Conservation (phyloP, 2,329 filamentous ascomycete species). For the Passalora sequoiae region DNA sequence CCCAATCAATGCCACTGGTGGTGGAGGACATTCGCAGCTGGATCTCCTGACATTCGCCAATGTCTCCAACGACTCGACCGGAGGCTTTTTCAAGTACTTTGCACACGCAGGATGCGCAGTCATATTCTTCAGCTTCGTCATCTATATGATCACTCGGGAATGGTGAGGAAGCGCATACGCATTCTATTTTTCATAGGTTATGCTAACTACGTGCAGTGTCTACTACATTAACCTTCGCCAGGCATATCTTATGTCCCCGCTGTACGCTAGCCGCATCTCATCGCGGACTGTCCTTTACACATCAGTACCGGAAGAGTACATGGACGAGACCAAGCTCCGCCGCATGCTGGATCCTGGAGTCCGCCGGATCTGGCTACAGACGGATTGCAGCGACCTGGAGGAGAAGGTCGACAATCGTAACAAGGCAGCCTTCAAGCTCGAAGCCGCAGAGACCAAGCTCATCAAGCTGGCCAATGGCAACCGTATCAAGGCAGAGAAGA, state of each 20-base stretch:
- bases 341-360: slow-evolving; percentile 77
- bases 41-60: slow-evolving; percentile 78
- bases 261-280: slow-evolving; percentile 79
- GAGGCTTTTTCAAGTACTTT: slow-evolving; percentile 61
- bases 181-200: not conserved
- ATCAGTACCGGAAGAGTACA: slow-evolving; percentile 72
- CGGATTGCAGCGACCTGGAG: slow-evolving; percentile 70
- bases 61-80: slow-evolving; percentile 38
- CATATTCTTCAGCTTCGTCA: slow-evolving; percentile 79
- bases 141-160: slow-evolving; percentile 83
- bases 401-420: slow-evolving; percentile 78
- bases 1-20: slow-evolving; percentile 83
- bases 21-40: slow-evolving; percentile 59
- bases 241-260: slow-evolving; percentile 80
- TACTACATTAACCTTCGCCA: slow-evolving; percentile 91
- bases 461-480: slow-evolving; percentile 72
- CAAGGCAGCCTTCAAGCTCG: slow-evolving; percentile 72
- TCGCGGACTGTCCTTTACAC: slow-evolving; percentile 87
- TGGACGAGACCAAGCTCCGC: slow-evolving; percentile 69
- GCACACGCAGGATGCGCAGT: slow-evolving; percentile 77
- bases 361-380: slow-evolving; percentile 76
- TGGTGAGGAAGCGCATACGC: slow-evolving; percentile 26
- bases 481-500: slow-evolving; percentile 63
- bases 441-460: slow-evolving; percentile 79
- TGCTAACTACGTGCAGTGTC: slow-evolving; percentile 45